Evolutionary conservation across 768 basidiomycete species (phyloP), one percentile per base, ranked within the genome.

Genomic region (Chiua virens): DNA sequence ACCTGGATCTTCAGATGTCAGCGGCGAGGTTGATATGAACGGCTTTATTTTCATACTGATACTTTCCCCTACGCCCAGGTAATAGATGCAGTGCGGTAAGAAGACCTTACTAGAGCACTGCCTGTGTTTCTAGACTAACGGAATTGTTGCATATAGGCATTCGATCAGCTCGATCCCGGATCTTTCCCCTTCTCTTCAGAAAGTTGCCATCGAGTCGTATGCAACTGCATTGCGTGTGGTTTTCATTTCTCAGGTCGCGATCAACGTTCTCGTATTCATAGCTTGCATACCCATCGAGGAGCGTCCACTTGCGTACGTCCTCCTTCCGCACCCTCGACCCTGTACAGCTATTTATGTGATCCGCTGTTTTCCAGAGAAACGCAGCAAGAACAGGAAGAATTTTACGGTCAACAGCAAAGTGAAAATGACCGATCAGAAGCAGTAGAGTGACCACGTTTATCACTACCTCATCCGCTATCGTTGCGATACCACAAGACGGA

Each of bases 231-330:
- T 94, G 61, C 84, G 80, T 62, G 82, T 82, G 57, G 89, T 92
- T 53, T 95, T 94, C 75, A 82, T 91, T 52, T 85, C 83, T 62
- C 91, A 92, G 63, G 75, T 79, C 46, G 85, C 77, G 27, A 72
- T 87, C 56, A 86, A 85, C 56, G 56, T 89, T 62, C 63, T 89
- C 52, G 78, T 79, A 36, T 80, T 92, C 64, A 70, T 92, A 52
- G 76, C 80, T 39, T 85, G 82, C 64, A 61, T 91, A 56, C 86
- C 87, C 8, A 89, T 94, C 44, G 80, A 89, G 71, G 89, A 89
- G 64, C 85, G 82, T 63, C 71, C 75, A 28, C 66, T 88, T 63
- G 83, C 87, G 65, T 68, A 49, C 47, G 57, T 53, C 50, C 43
- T 56, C 48, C 27, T 39, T 15, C 14, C 41, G 28, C 43, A 46